Percentiles rank a stretch among this genome's conserved stretches.
phyloP scores from a whole-genome alignment of 495 filamentous ascomycete genomes.

The Penicillium macrosclerotiorum region DNA sequence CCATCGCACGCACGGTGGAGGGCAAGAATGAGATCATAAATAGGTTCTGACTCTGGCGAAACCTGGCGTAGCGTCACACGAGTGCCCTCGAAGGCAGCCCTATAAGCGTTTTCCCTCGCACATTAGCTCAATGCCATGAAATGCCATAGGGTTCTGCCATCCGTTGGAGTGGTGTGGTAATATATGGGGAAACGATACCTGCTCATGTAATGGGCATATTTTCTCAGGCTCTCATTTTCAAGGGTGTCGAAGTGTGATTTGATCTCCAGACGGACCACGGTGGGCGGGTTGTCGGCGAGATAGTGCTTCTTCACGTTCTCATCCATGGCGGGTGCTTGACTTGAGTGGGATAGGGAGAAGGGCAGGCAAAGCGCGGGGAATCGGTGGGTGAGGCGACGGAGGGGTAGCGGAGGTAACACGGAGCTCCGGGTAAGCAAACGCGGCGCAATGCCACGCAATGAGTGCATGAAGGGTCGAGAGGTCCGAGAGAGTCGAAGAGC shows the following conservation, averaged over 20 bases:
- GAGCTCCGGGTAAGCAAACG: slow-evolving; percentile 35
- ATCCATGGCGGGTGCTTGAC: slow-evolving; percentile 34
- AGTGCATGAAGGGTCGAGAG: slow-evolving; percentile 21
- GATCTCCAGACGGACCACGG: slow-evolving; percentile 79
- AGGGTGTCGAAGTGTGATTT: slow-evolving; percentile 87
- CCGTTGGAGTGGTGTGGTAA: too few species aligned
- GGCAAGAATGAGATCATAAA: slow-evolving; percentile 86
- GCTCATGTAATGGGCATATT: slow-evolving; percentile 92
- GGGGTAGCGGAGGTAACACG: slow-evolving; percentile 27
- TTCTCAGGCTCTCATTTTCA: slow-evolving; percentile 62
- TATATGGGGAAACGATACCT: slow-evolving; percentile 47
- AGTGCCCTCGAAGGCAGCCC: slow-evolving; percentile 80
- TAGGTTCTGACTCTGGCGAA: slow-evolving; percentile 84
- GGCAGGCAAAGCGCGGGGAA: slow-evolving; percentile 12
- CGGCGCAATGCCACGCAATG: slow-evolving; percentile 31
- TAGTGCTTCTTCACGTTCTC: slow-evolving; percentile 59
- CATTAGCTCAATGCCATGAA: slow-evolving; percentile 8
- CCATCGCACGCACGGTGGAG: slow-evolving; percentile 72
- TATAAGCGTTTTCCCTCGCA: slow-evolving; percentile 28
- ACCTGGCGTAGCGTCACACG: slow-evolving; percentile 84
- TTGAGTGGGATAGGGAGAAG: slow-evolving; percentile 15
- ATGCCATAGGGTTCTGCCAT: neutral
- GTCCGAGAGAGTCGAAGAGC: slow-evolving; percentile 4
- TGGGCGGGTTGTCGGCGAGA: slow-evolving; percentile 85
- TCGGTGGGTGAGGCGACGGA: slow-evolving; percentile 20